A percentile compares a stretch with the other conserved stretches of the same genome.
These are phyloP conservation scores for Pythium insidiosum DNA, from an alignment of 352 stramenopile species.

Conservation along the genomic window DNA sequence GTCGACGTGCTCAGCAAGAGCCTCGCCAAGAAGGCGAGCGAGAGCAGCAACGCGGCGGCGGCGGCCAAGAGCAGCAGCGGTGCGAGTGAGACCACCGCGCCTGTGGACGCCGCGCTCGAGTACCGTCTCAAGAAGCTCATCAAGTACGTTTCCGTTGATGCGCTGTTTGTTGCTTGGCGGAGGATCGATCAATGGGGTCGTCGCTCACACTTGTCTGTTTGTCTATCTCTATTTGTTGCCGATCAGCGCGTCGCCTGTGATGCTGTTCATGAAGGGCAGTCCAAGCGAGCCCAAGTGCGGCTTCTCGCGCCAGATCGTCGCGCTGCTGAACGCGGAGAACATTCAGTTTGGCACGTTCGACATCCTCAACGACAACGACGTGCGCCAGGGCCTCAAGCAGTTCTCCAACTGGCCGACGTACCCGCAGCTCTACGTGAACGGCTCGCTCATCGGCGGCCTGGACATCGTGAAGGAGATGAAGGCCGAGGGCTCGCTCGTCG, in stretches of 20 bases:
- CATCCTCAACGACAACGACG: conserved; percentile 95
- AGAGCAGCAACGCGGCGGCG: conserved; percentile 12
- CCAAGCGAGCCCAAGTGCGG: conserved; percentile 93
- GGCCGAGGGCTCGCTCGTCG: conserved; percentile 65
- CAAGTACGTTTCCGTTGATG: conserved; percentile 40
- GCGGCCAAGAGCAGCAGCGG: conserved; percentile 5
- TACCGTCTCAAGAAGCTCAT: conserved; percentile 80
- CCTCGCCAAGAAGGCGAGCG: conserved; percentile 44
- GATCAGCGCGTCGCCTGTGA: conserved; percentile 84
- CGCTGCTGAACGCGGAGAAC: conserved; percentile 88
- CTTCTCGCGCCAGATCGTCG: conserved; percentile 93
- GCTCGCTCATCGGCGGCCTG: conserved; percentile 93
- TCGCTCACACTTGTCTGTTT: not conserved
- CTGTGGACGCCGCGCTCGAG: conserved; percentile 53
- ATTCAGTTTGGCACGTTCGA: conserved; percentile 96
- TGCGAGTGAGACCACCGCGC: conserved; percentile 10
- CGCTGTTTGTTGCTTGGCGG: no score
- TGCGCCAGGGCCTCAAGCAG: conserved; percentile 95
- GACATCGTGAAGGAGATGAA: conserved; percentile 98
- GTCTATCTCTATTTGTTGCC: not conserved
- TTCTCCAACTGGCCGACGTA: conserved; percentile 98
- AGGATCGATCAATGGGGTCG: no score
- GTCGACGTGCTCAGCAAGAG: conserved; percentile 83
- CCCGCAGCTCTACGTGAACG: conserved; percentile 98
- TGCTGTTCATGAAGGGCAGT: conserved; percentile 99